Base-by-base conservation (phyloP, 2,329 filamentous ascomycete genomes). In the Fusarium clavum region DNA sequence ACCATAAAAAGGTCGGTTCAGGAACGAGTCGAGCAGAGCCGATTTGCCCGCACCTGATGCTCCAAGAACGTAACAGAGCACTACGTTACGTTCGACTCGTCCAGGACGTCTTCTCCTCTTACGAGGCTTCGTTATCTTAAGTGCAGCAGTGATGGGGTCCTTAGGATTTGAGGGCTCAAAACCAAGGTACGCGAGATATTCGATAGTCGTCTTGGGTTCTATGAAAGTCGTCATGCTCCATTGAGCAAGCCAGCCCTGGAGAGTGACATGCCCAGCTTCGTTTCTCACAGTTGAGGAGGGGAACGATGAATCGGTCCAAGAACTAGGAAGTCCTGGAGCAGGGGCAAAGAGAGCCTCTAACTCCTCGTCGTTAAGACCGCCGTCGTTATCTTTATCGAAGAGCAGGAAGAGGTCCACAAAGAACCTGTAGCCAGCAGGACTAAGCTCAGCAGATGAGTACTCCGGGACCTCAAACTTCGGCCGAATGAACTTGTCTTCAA, bases 141-240 rank as follows among this genome's bases (percentile, higher is more conserved):
- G 84, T 5, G 96, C 96, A 2, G 91, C 89, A 1, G 93, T 93
- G 3, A 93, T 94, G 0, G 91, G 90, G 41, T 92, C 91, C 61
- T 91, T 92, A n/a, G 87, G 84, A 73, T 92, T 92, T 3, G 89
- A 84, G 4, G 93, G 91, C 77, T 98, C 96, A 76, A 98, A 99
- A 2, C 96, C 96, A 4, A 99, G 90, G 77, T 98, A 98, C 5
- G 96, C 96, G 4, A 99, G 89, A 78, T 99, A 99, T 74, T 97
- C 94, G 6, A 99, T 86, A 1, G 96, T 98, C 1, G 94, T 98
- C 78, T 96, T 97, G 14, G 96, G 95, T 60, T 97, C 94, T 64
- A 97, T 90, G 75, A 98, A 99, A 0, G 96, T 99, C 1, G 96
- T 99, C 96, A 99, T 99, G 78, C 94, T 98, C 96, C 96, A 99